phyloP scores from a whole-genome alignment of 2,329 filamentous ascomycete species.

The Stachybotrys chartarum region DNA sequence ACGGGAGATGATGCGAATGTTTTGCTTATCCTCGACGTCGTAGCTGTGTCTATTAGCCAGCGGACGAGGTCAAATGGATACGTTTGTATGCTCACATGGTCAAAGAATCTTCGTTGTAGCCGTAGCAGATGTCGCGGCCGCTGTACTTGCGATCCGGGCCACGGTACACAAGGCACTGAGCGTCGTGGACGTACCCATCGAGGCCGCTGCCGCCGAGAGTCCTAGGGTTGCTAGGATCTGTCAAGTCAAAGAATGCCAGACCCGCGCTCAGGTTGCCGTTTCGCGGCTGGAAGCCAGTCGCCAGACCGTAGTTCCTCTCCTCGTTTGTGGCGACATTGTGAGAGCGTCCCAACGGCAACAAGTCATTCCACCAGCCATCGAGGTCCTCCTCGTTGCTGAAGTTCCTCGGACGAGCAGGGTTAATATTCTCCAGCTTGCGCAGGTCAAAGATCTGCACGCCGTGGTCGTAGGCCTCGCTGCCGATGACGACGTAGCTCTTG shows the following conservation, averaged over 20 bases:
- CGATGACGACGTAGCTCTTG: slow-evolving; percentile 24
- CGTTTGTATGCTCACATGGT: slow-evolving; percentile 23
- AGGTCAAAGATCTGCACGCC: slow-evolving; percentile 56
- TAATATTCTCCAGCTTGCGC: slow-evolving; percentile 37
- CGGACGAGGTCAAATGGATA: not conserved
- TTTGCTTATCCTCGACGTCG: slow-evolving; percentile 41
- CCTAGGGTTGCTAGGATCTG: slow-evolving; percentile 39
- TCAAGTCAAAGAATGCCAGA: slow-evolving; percentile 32
- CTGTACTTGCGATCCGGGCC: slow-evolving; percentile 37
- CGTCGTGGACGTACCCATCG: slow-evolving; percentile 48
- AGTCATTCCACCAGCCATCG: slow-evolving; percentile 7
- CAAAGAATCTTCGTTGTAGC: slow-evolving; percentile 32
- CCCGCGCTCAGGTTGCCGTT: slow-evolving; percentile 34
- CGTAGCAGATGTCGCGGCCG: slow-evolving; percentile 28
- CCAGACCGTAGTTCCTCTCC: slow-evolving; percentile 34
- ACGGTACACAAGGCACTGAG: slow-evolving; percentile 45
- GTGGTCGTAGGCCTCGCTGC: slow-evolving; percentile 35
- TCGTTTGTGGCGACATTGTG: slow-evolving; percentile 27
- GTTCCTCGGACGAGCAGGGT: slow-evolving; percentile 26
- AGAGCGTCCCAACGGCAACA: slow-evolving; percentile 25
- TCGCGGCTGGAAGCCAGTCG: slow-evolving; percentile 33
- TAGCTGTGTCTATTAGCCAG: not conserved
- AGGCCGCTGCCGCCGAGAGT: slow-evolving; percentile 36
- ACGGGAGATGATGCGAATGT: slow-evolving; percentile 40
- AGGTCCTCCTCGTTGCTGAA: slow-evolving; percentile 22